Base-by-base conservation (phyloP, 2,329 filamentous ascomycete genomes). In the Botryosphaeria dothidea region DNA sequence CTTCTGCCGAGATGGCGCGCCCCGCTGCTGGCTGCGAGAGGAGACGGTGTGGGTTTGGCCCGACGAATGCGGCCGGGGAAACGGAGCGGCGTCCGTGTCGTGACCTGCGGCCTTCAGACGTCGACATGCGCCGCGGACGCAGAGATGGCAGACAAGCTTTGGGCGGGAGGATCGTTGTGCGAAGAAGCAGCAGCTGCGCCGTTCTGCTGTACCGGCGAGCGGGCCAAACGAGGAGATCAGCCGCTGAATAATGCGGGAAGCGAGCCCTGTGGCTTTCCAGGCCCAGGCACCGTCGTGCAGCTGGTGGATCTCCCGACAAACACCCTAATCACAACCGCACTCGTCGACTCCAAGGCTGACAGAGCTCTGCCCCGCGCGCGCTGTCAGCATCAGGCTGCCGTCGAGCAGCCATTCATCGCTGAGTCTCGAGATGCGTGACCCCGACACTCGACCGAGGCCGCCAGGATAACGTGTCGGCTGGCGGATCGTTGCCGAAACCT, bases 321-420 rank as follows among this genome's bases (percentile, higher is more conserved):
- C 54, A 58, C 54, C 54, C 54, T 58, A 58, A 58, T 29, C 54
- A 43, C 36, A n/a, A 58, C 54, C 54, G 23, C 54, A 58, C 36
- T 15, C 23, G n/a, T 27, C 13, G 3, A 5, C n/a, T 38, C 21
- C 23, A 13, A 8, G 19, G 34, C 54, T 58, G 34, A 43, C 36
- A 9, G 36, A 38, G 23, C 36, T 19, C 25, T 23, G 15, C 36
- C 54, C 15, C 52, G 34, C 36, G 19, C 36, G 36, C 17, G 17
- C 23, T 21, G 54, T 58, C 54, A 58, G 54, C 54, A 58, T 9
- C 5, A 3, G 9, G 3, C 13, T 25, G 6, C 27, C 52, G 19
- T 56, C 5, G 34, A 38, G 21, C 34, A 41, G 21, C 51, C 31
- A 21, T 19, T 38, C 15, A 29, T 17, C 29, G 48, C 48, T 9